A percentile compares a stretch with the other conserved stretches of the same genome.
These are phyloP conservation scores for Citrullus mucosospermus DNA, from an alignment of 306 rosid genomes.

Conservation along the genomic window DNA sequence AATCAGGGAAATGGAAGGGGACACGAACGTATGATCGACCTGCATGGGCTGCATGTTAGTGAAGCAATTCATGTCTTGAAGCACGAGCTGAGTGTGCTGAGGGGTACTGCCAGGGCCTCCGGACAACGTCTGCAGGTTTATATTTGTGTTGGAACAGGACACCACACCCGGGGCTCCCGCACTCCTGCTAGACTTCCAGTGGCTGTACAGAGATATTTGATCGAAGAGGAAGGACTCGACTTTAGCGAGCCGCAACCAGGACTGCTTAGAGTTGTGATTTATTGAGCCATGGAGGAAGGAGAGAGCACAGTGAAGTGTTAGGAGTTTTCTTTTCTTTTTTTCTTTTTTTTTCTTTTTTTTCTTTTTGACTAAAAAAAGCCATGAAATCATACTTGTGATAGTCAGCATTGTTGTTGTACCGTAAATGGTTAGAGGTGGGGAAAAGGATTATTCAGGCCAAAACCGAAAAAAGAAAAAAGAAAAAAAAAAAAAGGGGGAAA, in stretches of 20 bases:
- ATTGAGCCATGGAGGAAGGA: slow-evolving; percentile 24
- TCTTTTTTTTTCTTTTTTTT: background rate
- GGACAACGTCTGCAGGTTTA: slow-evolving; percentile 74
- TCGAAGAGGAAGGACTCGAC: slow-evolving; percentile 88
- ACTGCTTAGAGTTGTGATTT: slow-evolving; percentile 69
- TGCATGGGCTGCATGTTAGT: slow-evolving; percentile 77
- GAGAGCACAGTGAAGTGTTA: slow-evolving; percentile 33
- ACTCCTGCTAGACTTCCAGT: slow-evolving; percentile 79
- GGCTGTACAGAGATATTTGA: slow-evolving; percentile 81
- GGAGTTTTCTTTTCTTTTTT: slow-evolving; percentile 20
- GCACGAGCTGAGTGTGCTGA: slow-evolving; percentile 62
- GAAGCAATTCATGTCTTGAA: slow-evolving; percentile 85
- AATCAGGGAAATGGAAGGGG: slow-evolving; percentile 72
- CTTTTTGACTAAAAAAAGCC: slow-evolving; percentile 38
- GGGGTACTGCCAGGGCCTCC: slow-evolving; percentile 66
- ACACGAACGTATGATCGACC: slow-evolving; percentile 81
- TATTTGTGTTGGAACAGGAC: slow-evolving; percentile 90
- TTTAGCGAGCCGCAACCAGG: slow-evolving; percentile 87
- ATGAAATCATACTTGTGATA: slow-evolving; percentile 37
- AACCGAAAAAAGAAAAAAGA: slow-evolving; percentile 5
- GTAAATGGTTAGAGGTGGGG: slow-evolving; percentile 48
- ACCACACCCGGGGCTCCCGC: slow-evolving; percentile 89
- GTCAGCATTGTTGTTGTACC: slow-evolving; percentile 79
- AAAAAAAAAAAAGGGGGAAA: background rate
- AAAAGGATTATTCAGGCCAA: slow-evolving; percentile 21